phyloP scores from a whole-genome alignment of 2,329 filamentous ascomycete genomes.

The Hymenotorrendiella dingleyae region DNA sequence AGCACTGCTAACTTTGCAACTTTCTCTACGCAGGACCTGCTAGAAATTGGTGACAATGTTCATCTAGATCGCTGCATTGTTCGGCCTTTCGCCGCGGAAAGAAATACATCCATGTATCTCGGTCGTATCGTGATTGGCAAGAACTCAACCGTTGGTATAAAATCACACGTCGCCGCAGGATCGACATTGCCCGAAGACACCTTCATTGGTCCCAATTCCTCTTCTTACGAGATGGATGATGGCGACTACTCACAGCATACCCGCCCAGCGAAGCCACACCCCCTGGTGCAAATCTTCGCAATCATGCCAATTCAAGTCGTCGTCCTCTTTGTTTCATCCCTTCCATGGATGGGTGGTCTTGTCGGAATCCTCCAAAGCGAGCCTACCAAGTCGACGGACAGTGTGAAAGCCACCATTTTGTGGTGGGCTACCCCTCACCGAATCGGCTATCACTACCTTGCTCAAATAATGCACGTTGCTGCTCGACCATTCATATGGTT shows the following conservation, averaged over 20 bases:
- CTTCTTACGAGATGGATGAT: conserved; percentile 48
- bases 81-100: conserved; percentile 48
- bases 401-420: conserved; percentile 37
- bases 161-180: conserved; percentile 46
- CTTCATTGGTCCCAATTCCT: conserved; percentile 51
- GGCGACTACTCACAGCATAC: conserved; percentile 40
- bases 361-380: conserved; percentile 39
- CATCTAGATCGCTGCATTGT: conserved; percentile 42
- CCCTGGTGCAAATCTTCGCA: conserved; percentile 37
- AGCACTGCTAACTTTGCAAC: too few species aligned
- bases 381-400: conserved; percentile 30
- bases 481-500: conserved; percentile 15
- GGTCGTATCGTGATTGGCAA: conserved; percentile 44
- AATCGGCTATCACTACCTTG: conserved; percentile 45
- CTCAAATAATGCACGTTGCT: conserved; percentile 34
- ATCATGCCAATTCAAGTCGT: conserved; percentile 38
- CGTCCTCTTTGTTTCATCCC: conserved; percentile 37
- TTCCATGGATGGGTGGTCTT: conserved; percentile 41
- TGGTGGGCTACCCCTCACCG: conserved; percentile 45
- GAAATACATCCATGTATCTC: conserved; percentile 53
- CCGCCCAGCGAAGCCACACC: conserved; percentile 36
- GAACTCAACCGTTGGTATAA: conserved; percentile 41
- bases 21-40: conserved; percentile 50
- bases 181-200: conserved; percentile 41
- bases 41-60: conserved; percentile 47